These are phyloP conservation scores for Apium graveolens DNA, from an alignment of 129 eudicot species.

Conservation along the genomic window DNA sequence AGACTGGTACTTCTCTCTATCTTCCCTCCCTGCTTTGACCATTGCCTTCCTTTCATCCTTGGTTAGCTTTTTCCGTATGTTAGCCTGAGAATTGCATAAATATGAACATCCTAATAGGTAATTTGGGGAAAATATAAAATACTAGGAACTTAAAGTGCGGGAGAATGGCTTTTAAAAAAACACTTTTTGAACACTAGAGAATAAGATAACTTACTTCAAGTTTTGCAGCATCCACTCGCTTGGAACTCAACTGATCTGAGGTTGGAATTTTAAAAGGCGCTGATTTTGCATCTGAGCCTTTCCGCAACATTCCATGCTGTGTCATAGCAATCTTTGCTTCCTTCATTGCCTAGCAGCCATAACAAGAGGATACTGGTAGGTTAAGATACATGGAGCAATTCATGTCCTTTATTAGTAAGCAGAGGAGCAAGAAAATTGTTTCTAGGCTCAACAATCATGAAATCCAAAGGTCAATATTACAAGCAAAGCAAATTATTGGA, in stretches of 20 bases:
- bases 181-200: neutral
- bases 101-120: neutral
- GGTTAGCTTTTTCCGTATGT: constrained; percentile 59
- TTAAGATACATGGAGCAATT: neutral
- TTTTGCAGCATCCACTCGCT: constrained; percentile 60
- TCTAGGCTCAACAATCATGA: neutral
- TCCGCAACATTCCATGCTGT: constrained; percentile 57
- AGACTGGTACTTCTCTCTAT: constrained; percentile 56
- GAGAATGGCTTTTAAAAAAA: neutral
- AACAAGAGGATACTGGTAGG: neutral
- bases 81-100: constrained; percentile 34
- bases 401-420: neutral
- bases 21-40: constrained; percentile 78
- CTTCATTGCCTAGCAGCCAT: constrained; percentile 58
- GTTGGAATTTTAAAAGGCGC: constrained; percentile 55
- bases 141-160: neutral
- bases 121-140: neutral
- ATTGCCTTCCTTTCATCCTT: constrained; percentile 75
- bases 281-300: constrained; percentile 41
- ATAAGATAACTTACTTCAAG: constrained; percentile 57
- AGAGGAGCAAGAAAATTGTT: neutral
- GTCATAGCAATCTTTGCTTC: constrained; percentile 57
- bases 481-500: neutral
- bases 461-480: neutral
- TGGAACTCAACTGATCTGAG: constrained; percentile 72